phyloP scores from a whole-genome alignment of 768 basidiomycete genomes.

The Hemileccinum rubropunctum region DNA sequence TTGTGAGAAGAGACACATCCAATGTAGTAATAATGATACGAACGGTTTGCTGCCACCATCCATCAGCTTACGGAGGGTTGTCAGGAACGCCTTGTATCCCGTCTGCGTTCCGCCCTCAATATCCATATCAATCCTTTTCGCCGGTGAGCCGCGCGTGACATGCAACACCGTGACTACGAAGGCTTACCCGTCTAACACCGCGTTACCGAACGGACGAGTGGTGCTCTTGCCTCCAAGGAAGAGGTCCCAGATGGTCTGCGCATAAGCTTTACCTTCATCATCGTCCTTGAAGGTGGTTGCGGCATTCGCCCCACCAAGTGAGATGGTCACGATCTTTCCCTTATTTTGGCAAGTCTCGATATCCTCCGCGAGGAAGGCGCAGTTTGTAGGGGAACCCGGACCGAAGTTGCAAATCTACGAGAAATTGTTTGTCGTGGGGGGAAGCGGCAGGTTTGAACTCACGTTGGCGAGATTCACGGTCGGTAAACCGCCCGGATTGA shows the following conservation, averaged over 20 bases:
- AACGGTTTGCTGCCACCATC: slow-evolving; percentile 26
- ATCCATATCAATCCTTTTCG: slow-evolving; percentile 41
- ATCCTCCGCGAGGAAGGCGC: slow-evolving; percentile 55
- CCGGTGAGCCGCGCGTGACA: background rate
- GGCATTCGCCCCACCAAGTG: slow-evolving; percentile 66
- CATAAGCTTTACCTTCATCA: slow-evolving; percentile 56
- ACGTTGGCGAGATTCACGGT: slow-evolving; percentile 63
- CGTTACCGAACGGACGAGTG: slow-evolving; percentile 69
- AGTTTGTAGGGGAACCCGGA: slow-evolving; percentile 37
- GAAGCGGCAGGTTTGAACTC: slow-evolving; percentile 2
- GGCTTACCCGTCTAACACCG: slow-evolving; percentile 66
- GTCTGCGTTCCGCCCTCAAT: slow-evolving; percentile 43
- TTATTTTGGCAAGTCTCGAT: slow-evolving; percentile 63
- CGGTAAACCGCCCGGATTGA: slow-evolving; percentile 41
- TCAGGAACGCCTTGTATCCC: slow-evolving; percentile 32
- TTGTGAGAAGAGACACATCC: slow-evolving; percentile 1
- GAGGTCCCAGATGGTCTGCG: slow-evolving; percentile 62
- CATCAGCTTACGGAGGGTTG: slow-evolving; percentile 29
- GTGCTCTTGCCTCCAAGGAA: slow-evolving; percentile 66
- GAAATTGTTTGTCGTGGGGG: background rate
- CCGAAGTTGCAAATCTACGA: slow-evolving; percentile 53
- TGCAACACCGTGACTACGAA: background rate
- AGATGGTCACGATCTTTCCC: slow-evolving; percentile 59
- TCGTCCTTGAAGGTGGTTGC: slow-evolving; percentile 58
- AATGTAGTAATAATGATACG: slow-evolving; percentile 2